These are phyloP conservation scores for Pascua guehoae DNA, from an alignment of 1,284 basidiomycete species.

Conservation along the genomic window DNA sequence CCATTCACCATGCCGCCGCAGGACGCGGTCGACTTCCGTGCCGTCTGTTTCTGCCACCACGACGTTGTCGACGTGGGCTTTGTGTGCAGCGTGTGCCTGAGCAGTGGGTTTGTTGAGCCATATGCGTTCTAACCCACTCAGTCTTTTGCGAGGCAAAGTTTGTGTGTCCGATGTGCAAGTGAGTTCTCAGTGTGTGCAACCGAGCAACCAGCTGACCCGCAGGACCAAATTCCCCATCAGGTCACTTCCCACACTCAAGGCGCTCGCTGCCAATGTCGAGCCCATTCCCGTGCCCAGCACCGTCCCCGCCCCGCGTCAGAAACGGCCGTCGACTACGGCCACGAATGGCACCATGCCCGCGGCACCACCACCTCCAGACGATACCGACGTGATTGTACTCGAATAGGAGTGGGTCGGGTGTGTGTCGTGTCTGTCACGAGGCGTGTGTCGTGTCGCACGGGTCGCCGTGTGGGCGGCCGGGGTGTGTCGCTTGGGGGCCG, in stretches of 20 bases:
- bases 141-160: constrained; percentile 91
- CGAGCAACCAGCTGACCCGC: constrained; percentile 1
- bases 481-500: too few species aligned
- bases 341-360: background rate
- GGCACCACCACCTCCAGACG: background rate
- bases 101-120: constrained; percentile 60
- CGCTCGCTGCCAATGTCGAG: constrained; percentile 32
- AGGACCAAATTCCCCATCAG: constrained; percentile 93
- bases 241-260: constrained; percentile 71
- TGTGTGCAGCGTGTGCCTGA: constrained; percentile 93
- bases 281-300: constrained; percentile 40
- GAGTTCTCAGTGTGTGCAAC: constrained; percentile 12
- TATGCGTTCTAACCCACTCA: constrained; percentile 36
- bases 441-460: too few species aligned
- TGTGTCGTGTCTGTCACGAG: too few species aligned
- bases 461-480: too few species aligned
- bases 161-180: constrained; percentile 88
- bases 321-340: constrained; percentile 1
- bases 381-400: background rate
- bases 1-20: constrained; percentile 79
- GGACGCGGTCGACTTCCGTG: constrained; percentile 92
- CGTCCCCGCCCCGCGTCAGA: constrained; percentile 10
- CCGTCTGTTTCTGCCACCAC: constrained; percentile 98
- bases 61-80: constrained; percentile 94
- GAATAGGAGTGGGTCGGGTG: background rate